A percentile compares a stretch with the other conserved stretches of the same genome.
These are phyloP conservation scores for Aspergillus hiratsukae DNA, from an alignment of 2,329 filamentous ascomycete genomes.

Conservation along the genomic window DNA sequence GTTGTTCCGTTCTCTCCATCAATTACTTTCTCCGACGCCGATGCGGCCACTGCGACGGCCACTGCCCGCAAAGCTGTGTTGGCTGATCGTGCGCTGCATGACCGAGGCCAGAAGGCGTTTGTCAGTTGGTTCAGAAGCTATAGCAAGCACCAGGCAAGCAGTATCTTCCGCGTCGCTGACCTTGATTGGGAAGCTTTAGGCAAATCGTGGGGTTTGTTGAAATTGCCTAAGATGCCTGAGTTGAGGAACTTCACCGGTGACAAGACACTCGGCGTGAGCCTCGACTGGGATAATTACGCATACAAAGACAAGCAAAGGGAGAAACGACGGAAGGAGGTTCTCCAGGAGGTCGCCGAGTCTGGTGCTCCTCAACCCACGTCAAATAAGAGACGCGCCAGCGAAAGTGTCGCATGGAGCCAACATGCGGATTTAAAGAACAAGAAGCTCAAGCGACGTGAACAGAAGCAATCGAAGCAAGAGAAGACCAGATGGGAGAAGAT, in stretches of 20 bases:
- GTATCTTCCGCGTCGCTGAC: slow-evolving; percentile 79
- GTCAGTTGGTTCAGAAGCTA: slow-evolving; percentile 92
- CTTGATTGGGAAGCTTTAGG: slow-evolving; percentile 82
- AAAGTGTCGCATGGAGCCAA: slow-evolving; percentile 67
- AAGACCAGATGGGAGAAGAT: slow-evolving; percentile 59
- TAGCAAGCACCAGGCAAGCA: slow-evolving; percentile 81
- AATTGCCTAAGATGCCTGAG: slow-evolving; percentile 92
- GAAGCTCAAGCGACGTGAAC: slow-evolving; percentile 59
- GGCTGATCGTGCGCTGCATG: slow-evolving; percentile 65
- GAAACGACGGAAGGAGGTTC: slow-evolving; percentile 55
- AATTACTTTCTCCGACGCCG: slow-evolving; percentile 54
- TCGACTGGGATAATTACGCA: slow-evolving; percentile 62
- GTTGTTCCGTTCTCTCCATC: slow-evolving; percentile 61
- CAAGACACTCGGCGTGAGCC: slow-evolving; percentile 51
- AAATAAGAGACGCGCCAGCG: slow-evolving; percentile 54
- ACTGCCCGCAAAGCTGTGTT: slow-evolving; percentile 56
- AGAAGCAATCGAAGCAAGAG: slow-evolving; percentile 60
- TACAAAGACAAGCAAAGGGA: slow-evolving; percentile 72
- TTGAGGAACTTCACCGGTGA: slow-evolving; percentile 69
- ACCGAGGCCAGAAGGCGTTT: slow-evolving; percentile 86
- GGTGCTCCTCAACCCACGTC: slow-evolving; percentile 34
- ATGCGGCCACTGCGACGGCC: slow-evolving; percentile 55
- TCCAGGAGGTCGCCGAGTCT: slow-evolving; percentile 46
- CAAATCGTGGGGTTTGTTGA: slow-evolving; percentile 77
- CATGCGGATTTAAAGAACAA: slow-evolving; percentile 64